A percentile compares a stretch with the other conserved stretches of the same genome.
phyloP scores from a whole-genome alignment of 2,329 filamentous ascomycete species.

The Fusarium denticulatum region DNA sequence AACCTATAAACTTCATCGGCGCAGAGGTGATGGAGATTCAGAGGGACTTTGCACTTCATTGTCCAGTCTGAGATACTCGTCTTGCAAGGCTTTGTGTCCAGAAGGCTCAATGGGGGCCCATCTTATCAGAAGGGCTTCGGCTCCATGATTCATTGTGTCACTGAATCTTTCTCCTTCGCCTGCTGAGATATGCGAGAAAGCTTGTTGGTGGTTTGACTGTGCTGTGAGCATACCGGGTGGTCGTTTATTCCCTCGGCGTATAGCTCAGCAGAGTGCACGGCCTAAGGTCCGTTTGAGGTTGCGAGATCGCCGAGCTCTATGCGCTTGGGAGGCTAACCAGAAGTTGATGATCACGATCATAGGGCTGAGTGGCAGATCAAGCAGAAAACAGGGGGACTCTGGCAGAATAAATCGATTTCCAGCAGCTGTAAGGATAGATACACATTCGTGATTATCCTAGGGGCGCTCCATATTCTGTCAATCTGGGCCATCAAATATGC shows the following conservation, averaged over 20 bases:
- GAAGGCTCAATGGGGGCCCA: not conserved
- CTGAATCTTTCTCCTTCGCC: not conserved
- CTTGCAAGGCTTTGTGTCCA: not conserved
- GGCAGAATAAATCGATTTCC: not conserved
- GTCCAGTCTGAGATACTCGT: not conserved
- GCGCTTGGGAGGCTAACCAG: not conserved
- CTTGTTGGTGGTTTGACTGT: not conserved
- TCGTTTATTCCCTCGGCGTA: not conserved
- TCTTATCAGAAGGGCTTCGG: not conserved
- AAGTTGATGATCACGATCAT: not conserved
- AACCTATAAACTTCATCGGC: not conserved
- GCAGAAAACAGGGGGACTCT: not conserved
- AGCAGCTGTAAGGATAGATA: not conserved
- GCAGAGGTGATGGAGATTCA: not conserved
- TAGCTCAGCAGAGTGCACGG: not conserved
- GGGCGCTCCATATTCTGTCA: too few relatives aligned
- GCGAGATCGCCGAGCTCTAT: not conserved
- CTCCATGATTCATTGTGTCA: not conserved
- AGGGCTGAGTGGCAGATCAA: not conserved
- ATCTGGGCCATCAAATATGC: not conserved
- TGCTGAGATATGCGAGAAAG: not conserved
- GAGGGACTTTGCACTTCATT: not conserved
- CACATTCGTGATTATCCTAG: not conserved
- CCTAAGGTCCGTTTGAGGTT: not conserved
- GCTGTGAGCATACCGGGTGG: fast-evolving